A percentile compares a stretch with the other conserved stretches of the same genome.
These are phyloP conservation scores for Rosa persica DNA, from an alignment of 306 rosid genomes.

Conservation along the genomic window DNA sequence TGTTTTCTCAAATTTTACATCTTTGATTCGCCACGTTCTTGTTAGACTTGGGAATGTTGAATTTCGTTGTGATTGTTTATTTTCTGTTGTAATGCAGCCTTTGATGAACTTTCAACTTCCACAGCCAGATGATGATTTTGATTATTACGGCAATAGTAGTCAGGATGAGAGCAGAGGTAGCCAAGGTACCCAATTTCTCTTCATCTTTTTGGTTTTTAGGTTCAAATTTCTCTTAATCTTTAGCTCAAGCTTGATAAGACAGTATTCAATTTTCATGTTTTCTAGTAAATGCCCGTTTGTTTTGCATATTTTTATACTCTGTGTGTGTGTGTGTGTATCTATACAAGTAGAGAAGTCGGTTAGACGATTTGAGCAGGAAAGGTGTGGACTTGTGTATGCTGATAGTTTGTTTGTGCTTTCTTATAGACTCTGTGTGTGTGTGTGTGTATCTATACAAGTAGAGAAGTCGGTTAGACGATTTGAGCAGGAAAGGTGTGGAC, in stretches of 20 bases:
- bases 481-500: constrained; percentile 18
- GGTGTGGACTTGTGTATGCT: constrained; percentile 17
- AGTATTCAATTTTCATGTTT: constrained; percentile 16
- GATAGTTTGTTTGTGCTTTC: not conserved
- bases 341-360: not conserved
- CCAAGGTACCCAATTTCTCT: constrained; percentile 55
- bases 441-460: not conserved
- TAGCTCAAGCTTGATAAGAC: constrained; percentile 17
- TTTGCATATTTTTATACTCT: not conserved
- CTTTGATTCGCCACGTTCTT: not conserved
- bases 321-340: not conserved
- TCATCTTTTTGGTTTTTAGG: not conserved
- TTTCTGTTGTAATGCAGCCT: constrained; percentile 57
- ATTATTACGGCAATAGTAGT: constrained; percentile 93
- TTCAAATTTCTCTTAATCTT: not conserved
- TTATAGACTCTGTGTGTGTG: no score
- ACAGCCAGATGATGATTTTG: constrained; percentile 79
- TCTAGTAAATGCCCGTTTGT: not conserved
- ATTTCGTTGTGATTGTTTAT: constrained; percentile 9
- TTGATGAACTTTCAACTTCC: constrained; percentile 96
- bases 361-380: constrained; percentile 17
- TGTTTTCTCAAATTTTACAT: not conserved
- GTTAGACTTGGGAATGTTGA: constrained; percentile 8
- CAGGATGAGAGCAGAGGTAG: constrained; percentile 99
- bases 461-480: not conserved